Evolutionary conservation across 306 rosid species (phyloP).

Genomic region (Lathyrus sativus): DNA sequence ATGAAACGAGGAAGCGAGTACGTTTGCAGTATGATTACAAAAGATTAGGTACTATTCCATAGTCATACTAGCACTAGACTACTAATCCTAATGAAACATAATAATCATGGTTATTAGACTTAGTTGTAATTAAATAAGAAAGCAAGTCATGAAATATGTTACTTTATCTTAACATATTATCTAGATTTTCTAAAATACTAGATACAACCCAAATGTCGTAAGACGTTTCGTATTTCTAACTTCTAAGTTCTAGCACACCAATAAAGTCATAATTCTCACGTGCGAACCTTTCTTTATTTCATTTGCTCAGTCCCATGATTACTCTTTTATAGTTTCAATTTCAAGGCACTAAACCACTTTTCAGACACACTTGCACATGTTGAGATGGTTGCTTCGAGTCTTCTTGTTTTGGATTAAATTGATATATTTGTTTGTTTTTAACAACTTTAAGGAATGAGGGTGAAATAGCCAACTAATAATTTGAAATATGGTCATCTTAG

Average conservation of each 20-base stretch:
- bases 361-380: not conserved
- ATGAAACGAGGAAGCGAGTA: not conserved
- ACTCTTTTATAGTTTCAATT: not conserved
- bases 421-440: not conserved
- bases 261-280: not conserved
- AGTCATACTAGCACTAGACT: not conserved
- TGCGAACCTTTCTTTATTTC: not conserved
- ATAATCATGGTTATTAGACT: not conserved
- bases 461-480: not conserved
- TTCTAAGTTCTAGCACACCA: not conserved
- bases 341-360: not conserved
- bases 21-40: not conserved
- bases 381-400: not conserved
- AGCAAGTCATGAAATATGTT: not conserved
- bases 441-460: not conserved
- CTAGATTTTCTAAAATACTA: not conserved
- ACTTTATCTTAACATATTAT: not conserved
- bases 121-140: not conserved
- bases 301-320: not conserved
- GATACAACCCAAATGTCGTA: not conserved
- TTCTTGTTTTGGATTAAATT: conserved; percentile 19
- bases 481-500: conserved; percentile 12
- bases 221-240: not conserved
- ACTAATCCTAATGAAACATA: not conserved
- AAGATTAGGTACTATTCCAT: not conserved